phyloP scores from a whole-genome alignment of 768 basidiomycete genomes.

The Suillus subaureus region DNA sequence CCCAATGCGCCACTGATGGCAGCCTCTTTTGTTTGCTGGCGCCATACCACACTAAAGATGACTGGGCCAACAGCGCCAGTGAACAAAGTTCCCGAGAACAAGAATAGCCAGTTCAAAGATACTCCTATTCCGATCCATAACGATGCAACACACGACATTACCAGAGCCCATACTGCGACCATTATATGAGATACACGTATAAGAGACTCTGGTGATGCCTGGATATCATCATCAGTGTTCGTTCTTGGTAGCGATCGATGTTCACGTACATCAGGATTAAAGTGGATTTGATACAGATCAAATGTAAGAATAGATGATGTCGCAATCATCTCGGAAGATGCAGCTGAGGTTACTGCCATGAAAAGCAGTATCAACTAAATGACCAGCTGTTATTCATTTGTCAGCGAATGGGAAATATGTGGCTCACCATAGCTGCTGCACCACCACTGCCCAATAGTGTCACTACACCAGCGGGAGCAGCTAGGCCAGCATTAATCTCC shows the following conservation, averaged over 20 bases:
- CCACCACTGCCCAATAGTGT: conserved; percentile 39
- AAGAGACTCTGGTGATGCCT: conserved; percentile 23
- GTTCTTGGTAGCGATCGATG: not conserved
- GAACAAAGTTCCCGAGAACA: conserved; percentile 22
- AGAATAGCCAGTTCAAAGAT: conserved; percentile 22
- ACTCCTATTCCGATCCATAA: conserved; percentile 29
- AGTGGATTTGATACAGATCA: conserved; percentile 36
- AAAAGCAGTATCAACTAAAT: conserved; percentile 34
- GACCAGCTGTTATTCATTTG: not conserved
- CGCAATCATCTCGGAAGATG: conserved; percentile 38
- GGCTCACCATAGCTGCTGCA: conserved; percentile 36
- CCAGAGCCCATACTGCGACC: conserved; percentile 26
- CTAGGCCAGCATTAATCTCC: conserved; percentile 37
- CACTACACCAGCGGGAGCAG: conserved; percentile 36
- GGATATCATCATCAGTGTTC: not conserved
- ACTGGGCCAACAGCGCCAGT: conserved; percentile 35
- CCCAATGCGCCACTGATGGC: conserved; percentile 42
- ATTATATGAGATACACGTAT: conserved; percentile 29
- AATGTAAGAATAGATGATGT: conserved; percentile 38
- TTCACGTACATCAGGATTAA: conserved; percentile 22
- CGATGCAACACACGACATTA: conserved; percentile 28
- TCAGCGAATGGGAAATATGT: not conserved
- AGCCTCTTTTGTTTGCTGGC: conserved; percentile 41
- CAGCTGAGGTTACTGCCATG: conserved; percentile 38
- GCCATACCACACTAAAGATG: conserved; percentile 24